phyloP scores from a whole-genome alignment of 306 rosid species.

The Hippophae gyantsensis region DNA sequence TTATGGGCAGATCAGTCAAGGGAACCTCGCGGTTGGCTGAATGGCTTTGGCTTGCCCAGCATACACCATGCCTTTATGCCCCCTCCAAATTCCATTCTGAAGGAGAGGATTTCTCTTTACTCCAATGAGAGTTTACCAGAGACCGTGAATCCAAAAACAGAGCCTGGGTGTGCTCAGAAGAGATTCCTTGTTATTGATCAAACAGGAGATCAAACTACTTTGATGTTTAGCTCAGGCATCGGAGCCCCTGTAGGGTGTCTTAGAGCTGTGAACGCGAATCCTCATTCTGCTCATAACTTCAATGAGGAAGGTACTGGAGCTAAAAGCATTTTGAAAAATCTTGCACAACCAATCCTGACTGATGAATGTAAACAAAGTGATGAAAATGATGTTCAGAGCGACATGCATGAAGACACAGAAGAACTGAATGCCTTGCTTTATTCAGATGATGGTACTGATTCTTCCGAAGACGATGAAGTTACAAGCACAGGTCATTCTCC shows the following conservation, averaged over 20 bases:
- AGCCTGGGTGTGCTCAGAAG: conserved; percentile 35
- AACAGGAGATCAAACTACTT: conserved; percentile 55
- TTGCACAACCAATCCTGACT: conserved; percentile 31
- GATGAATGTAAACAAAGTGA: conserved; percentile 36
- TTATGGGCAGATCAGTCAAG: conserved; percentile 34
- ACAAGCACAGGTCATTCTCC: conserved; percentile 98
- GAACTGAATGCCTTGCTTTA: conserved; percentile 88
- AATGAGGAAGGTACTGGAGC: conserved; percentile 22
- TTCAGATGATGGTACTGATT: conserved; percentile 57
- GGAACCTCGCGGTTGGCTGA: conserved; percentile 66
- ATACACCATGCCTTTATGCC: conserved; percentile 44
- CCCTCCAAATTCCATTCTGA: conserved; percentile 21
- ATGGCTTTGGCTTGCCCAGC: conserved; percentile 41
- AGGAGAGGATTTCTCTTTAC: conserved; percentile 21
- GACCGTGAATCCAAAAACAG: conserved; percentile 22
- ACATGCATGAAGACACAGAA: conserved; percentile 90
- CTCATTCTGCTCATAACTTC: conserved; percentile 20
- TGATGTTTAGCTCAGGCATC: conserved; percentile 47
- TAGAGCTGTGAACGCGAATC: conserved; percentile 41
- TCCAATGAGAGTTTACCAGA: conserved; percentile 18
- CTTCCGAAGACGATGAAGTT: conserved; percentile 75
- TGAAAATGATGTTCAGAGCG: conserved; percentile 47
- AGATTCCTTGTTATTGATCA: conserved; percentile 61
- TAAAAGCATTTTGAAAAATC: conserved; percentile 25
- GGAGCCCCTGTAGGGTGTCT: conserved; percentile 43